Evolutionary conservation across 169 alveolate genomes (phyloP).

Genomic region (Babesia sp.): DNA sequence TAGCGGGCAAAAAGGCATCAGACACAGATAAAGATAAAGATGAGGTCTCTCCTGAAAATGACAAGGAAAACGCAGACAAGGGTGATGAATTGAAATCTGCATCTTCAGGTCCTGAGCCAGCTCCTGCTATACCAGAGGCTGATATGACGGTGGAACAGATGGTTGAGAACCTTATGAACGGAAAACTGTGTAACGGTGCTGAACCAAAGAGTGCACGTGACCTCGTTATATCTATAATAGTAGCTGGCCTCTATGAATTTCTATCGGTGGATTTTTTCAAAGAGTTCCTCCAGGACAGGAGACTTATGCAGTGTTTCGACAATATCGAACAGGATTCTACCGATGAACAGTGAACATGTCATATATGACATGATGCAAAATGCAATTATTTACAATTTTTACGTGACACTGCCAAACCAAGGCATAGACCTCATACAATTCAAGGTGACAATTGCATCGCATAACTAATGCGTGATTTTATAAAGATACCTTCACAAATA

Average conservation of each 20-base stretch:
- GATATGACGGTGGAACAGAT: constrained; percentile 32
- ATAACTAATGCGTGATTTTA: too few relatives aligned
- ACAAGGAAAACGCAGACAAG: neutral
- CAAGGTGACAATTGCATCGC: too few relatives aligned
- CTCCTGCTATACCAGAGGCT: neutral
- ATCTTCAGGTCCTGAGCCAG: neutral
- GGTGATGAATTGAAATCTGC: neutral
- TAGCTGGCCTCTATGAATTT: constrained; percentile 34
- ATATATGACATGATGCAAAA: too few relatives aligned
- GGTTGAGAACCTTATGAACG: constrained; percentile 25
- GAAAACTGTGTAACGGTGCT: constrained; percentile 38
- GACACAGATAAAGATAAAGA: neutral
- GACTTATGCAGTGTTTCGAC: constrained; percentile 12
- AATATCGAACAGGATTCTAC: neutral
- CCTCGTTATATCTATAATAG: constrained; percentile 28
- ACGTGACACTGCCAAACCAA: too few relatives aligned
- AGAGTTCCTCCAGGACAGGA: constrained; percentile 22
- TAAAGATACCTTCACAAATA: too few relatives aligned
- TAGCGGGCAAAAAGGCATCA: neutral
- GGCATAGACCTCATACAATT: too few relatives aligned
- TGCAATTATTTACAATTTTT: too few relatives aligned
- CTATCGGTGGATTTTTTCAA: constrained; percentile 39
- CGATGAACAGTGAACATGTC: neutral
- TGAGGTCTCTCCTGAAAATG: neutral
- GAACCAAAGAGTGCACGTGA: constrained; percentile 28